Evolutionary conservation across 257 asterid species (phyloP).

Genomic region (Ophiorrhiza pumila): DNA sequence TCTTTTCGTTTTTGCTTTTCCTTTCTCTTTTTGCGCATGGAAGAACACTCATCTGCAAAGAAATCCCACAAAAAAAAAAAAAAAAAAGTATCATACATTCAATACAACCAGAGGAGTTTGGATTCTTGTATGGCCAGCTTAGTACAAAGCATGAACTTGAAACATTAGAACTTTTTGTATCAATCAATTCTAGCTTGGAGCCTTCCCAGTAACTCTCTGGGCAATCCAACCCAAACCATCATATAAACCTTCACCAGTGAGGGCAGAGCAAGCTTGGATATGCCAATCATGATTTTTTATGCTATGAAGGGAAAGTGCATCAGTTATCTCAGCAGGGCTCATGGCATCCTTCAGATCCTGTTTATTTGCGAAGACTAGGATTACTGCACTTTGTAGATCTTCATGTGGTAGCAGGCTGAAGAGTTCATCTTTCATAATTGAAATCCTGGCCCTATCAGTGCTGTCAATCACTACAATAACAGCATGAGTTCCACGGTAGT

Average conservation of each 20-base stretch:
- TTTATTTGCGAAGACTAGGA: conserved; percentile 88
- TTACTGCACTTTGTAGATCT: conserved; percentile 74
- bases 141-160: neutral
- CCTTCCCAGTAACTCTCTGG: conserved; percentile 75
- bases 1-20: neutral
- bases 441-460: conserved; percentile 90
- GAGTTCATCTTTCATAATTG: conserved; percentile 84
- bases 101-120: conserved; percentile 3
- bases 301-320: conserved; percentile 90
- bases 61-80: conserved; percentile 1
- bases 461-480: conserved; percentile 89
- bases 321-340: conserved; percentile 97
- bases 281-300: conserved; percentile 99
- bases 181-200: conserved; percentile 50
- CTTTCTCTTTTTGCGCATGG: neutral
- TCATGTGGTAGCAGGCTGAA: conserved; percentile 84
- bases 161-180: neutral
- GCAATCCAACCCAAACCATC: conserved; percentile 99
- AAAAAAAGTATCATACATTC: conserved; percentile 7
- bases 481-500: conserved; percentile 94
- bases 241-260: conserved; percentile 91
- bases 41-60: conserved; percentile 5
- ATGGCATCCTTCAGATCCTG: conserved; percentile 98
- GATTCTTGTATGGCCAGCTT: neutral
- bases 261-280: conserved; percentile 91